Evolutionary conservation across 768 basidiomycete genomes (phyloP).

Genomic region (Rhodosporidiobolus odoratus): DNA sequence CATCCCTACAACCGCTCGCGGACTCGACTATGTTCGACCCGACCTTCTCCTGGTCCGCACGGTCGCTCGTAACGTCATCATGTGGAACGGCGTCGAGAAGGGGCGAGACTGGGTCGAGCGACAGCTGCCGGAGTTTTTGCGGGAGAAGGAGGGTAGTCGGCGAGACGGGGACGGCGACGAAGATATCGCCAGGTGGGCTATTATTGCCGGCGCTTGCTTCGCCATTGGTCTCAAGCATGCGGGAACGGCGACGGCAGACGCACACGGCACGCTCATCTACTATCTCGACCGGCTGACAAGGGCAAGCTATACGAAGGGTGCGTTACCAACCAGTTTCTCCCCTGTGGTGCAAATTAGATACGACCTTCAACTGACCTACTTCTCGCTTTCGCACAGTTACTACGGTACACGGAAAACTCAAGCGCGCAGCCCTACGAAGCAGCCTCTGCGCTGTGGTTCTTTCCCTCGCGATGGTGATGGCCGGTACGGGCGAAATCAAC

Average conservation of each 20-base stretch:
- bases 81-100: conserved; percentile 75
- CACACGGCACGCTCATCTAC: conserved; percentile 72
- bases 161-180: conserved; percentile 57
- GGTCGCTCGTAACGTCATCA: conserved; percentile 68
- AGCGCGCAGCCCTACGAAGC: conserved; percentile 76
- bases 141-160: conserved; percentile 54
- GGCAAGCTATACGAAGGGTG: conserved; percentile 64
- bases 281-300: conserved; percentile 76
- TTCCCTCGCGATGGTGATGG: conserved; percentile 87
- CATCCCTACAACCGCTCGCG: conserved; percentile 72
- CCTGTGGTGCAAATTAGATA: background rate
- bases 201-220: conserved; percentile 85
- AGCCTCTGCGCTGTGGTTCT: conserved; percentile 82
- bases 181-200: conserved; percentile 87
- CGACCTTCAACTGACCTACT: background rate
- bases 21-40: conserved; percentile 78
- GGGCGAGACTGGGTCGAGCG: conserved; percentile 49
- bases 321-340: conserved; percentile 39
- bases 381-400: conserved; percentile 52
- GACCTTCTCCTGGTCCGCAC: conserved; percentile 78
- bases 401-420: conserved; percentile 80
- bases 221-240: conserved; percentile 87
- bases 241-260: conserved; percentile 84
- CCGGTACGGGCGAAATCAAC: conserved; percentile 89
- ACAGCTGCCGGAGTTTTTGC: conserved; percentile 67